Conservation (phyloP, 1,284 basidiomycete genomes). For the Gomphus sp. region DNA sequence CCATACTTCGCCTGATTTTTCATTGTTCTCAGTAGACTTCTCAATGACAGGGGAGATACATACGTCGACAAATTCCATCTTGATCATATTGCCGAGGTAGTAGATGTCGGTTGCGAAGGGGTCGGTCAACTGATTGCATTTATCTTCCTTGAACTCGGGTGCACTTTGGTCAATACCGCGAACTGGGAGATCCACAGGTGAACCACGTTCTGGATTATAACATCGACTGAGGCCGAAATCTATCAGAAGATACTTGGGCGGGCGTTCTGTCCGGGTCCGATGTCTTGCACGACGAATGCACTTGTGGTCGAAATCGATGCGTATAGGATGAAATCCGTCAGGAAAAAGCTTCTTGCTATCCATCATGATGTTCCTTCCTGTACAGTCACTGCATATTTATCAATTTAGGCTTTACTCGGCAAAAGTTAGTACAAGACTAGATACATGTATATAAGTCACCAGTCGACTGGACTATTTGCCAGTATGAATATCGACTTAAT, state of each 20-base stretch:
- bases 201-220: conserved; percentile 15
- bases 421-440: too few species aligned
- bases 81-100: too few species aligned
- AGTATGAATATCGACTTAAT: too few species aligned
- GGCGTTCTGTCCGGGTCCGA: conserved; percentile 21
- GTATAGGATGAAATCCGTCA: background rate
- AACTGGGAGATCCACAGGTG: conserved; percentile 16
- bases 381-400: too few species aligned
- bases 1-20: conserved; percentile 16
- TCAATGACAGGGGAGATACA: background rate
- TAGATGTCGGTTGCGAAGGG: conserved; percentile 12
- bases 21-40: conserved; percentile 15
- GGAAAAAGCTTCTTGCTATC: background rate
- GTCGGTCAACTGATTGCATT: conserved; percentile 16
- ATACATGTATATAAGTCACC: too few species aligned
- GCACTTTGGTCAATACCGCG: conserved; percentile 18
- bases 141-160: conserved; percentile 16
- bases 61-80: background rate
- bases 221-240: conserved; percentile 29
- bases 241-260: conserved; percentile 24
- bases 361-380: background rate
- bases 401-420: too few species aligned
- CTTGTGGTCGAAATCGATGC: background rate
- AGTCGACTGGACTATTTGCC: too few species aligned
- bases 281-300: conserved; percentile 11